Evolutionary conservation across 306 rosid genomes (phyloP).

Genomic region (Ormosia emarginata): DNA sequence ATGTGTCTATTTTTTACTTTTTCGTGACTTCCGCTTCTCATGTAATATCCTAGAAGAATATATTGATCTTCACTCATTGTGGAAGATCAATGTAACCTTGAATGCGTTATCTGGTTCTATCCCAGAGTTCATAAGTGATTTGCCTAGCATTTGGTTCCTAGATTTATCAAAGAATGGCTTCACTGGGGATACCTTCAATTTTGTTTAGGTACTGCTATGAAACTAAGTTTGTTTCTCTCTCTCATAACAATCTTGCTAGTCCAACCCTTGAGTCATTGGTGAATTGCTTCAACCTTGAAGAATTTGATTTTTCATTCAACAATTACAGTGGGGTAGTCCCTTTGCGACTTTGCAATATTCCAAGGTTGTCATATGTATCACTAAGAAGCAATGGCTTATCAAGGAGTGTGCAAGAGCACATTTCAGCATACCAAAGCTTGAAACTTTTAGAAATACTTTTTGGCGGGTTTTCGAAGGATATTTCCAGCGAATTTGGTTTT

Average conservation of each 20-base stretch:
- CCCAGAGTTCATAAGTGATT: conserved; percentile 84
- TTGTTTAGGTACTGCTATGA: conserved; percentile 70
- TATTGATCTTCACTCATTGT: conserved; percentile 60
- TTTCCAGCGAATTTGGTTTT: too few relatives aligned
- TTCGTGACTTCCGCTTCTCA: conserved; percentile 27
- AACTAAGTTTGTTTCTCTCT: too few relatives aligned
- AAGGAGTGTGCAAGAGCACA: conserved; percentile 49
- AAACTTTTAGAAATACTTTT: conserved; percentile 42
- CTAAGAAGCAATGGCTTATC: conserved; percentile 70
- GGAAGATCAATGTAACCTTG: conserved; percentile 91
- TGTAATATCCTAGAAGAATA: conserved; percentile 72
- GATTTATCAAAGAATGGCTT: conserved; percentile 89
- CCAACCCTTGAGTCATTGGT: conserved; percentile 59
- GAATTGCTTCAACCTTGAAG: conserved; percentile 79
- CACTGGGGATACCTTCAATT: conserved; percentile 71
- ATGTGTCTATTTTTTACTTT: too few relatives aligned
- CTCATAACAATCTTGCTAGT: too few relatives aligned
- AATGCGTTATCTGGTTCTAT: conserved; percentile 80
- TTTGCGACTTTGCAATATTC: conserved; percentile 56
- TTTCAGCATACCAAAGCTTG: conserved; percentile 62
- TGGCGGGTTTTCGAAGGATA: too few relatives aligned
- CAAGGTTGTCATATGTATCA: conserved; percentile 60
- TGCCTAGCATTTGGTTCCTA: conserved; percentile 69
- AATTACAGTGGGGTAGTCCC: conserved; percentile 75
- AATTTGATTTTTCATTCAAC: conserved; percentile 90